Base-by-base conservation (phyloP, 2,329 filamentous ascomycete genomes). In the Diaporthe velutina region DNA sequence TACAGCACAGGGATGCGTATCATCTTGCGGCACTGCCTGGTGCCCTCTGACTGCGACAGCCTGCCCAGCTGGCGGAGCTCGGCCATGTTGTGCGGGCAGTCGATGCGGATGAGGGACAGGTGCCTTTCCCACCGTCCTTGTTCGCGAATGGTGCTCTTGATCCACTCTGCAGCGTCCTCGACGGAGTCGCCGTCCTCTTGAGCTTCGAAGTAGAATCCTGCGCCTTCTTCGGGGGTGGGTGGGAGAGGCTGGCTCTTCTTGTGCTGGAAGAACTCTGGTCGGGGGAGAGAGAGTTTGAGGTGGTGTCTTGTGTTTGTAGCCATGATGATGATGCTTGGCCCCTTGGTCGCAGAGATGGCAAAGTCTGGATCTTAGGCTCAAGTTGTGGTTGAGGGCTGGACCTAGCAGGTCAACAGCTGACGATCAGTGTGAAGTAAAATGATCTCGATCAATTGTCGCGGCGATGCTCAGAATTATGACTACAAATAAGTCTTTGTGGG, bases 1-100 rank as follows among this genome's bases (percentile, higher is more conserved):
- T 78, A 73, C 48, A 80, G 76, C 40, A 77, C 77, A 9, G 80
- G 79, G 28, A 77, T 76, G 13, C 75, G 76, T 28, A 81, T 60
- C n/a, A 81, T 76, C 35, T 73, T 70, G 13, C 70, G 60, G 73
- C 79, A 80, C 35, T 70, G 70, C 8, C 17, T 71, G 9, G 71
- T 74, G 25, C 80, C 80, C 38, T 78, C 73, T 12, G 33, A 33
- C 30, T 70, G 38, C 7, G 67, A 50, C 4, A 80, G 58, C 33
- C 52, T 60, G 9, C 80, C 80, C 28, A 80, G 42, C 28, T 58
- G 42, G 40, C 38, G 74, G 13, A 81, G 76, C 71, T 78, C 77
- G 50, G 38, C 19, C 13, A 79, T 68, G 40, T 77, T 78, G 40
- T 79, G 35, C 30, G 52, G 54, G 71, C 79, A 79, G 61, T 74